Conservation (phyloP, 345 rosid species). For the Mangifera indica region DNA sequence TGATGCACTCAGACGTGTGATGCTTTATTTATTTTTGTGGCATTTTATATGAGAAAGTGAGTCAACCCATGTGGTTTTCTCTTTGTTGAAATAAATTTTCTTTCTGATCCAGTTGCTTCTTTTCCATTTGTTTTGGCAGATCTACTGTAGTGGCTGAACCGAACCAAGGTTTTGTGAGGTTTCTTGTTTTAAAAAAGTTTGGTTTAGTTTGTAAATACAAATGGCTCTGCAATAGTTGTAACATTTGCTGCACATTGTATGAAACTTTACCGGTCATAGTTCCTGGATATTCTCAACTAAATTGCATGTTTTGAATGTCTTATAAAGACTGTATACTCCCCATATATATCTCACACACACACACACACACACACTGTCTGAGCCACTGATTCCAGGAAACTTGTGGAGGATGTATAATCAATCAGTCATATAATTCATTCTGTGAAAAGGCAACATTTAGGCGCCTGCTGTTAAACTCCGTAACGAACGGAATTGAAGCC, state of each 20-base stretch:
- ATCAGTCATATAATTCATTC: too few species aligned
- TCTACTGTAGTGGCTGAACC: neutral
- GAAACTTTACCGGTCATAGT: neutral
- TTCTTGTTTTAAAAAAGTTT: neutral
- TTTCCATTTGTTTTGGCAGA: neutral
- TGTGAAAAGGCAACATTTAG: too few species aligned
- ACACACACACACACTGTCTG: too few species aligned
- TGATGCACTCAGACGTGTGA: neutral
- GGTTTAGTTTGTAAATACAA: conserved; percentile 9
- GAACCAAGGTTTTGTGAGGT: neutral
- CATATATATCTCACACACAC: too few species aligned
- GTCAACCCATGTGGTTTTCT: neutral
- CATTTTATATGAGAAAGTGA: neutral
- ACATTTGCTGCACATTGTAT: neutral
- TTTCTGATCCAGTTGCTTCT: neutral
- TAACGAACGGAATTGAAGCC: too few species aligned
- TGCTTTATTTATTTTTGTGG: neutral
- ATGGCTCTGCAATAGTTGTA: neutral
- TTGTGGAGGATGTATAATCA: too few species aligned
- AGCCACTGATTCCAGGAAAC: too few species aligned
- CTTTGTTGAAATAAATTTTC: neutral
- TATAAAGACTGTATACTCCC: neutral
- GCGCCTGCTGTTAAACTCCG: too few species aligned
- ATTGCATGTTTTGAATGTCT: neutral
- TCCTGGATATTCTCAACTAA: neutral